Evolutionary conservation across 2,329 filamentous ascomycete genomes (phyloP).

Genomic region (Tolypocladium pustulatum): DNA sequence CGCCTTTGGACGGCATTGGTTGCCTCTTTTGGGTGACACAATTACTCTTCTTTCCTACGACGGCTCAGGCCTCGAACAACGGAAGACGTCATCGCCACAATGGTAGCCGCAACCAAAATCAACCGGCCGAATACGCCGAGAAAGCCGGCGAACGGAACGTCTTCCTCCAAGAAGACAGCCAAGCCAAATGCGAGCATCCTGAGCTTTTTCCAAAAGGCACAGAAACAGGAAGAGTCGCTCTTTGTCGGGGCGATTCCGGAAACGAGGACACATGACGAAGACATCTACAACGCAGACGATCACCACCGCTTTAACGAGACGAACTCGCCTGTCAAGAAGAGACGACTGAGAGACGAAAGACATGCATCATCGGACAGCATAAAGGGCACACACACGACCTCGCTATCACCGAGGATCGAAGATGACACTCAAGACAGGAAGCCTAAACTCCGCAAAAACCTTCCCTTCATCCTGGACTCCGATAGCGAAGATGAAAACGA

Average conservation of each 20-base stretch:
- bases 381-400: not conserved
- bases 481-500: constrained; percentile 35
- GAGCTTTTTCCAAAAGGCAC: constrained; percentile 64
- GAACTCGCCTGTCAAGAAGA: constrained; percentile 18
- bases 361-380: not conserved
- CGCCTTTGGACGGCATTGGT: not conserved
- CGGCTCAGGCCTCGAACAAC: not conserved
- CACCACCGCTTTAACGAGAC: constrained; percentile 22
- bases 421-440: constrained; percentile 7
- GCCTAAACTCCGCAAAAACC: constrained; percentile 14
- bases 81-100: constrained; percentile 9
- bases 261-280: constrained; percentile 11
- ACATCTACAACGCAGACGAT: constrained; percentile 17
- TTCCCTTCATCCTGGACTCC: constrained; percentile 62
- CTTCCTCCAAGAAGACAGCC: constrained; percentile 21
- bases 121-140: constrained; percentile 20
- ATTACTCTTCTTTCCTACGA: not conserved
- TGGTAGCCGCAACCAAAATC: constrained; percentile 23
- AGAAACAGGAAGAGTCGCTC: constrained; percentile 46
- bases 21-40: not conserved
- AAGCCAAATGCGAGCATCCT: constrained; percentile 56
- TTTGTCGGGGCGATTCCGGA: constrained; percentile 32
- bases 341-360: constrained; percentile 14
- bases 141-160: constrained; percentile 14
- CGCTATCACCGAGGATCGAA: constrained; percentile 17